Conservation (phyloP, 2,329 filamentous ascomycete species). For the Penicillium sclerotiorum region DNA sequence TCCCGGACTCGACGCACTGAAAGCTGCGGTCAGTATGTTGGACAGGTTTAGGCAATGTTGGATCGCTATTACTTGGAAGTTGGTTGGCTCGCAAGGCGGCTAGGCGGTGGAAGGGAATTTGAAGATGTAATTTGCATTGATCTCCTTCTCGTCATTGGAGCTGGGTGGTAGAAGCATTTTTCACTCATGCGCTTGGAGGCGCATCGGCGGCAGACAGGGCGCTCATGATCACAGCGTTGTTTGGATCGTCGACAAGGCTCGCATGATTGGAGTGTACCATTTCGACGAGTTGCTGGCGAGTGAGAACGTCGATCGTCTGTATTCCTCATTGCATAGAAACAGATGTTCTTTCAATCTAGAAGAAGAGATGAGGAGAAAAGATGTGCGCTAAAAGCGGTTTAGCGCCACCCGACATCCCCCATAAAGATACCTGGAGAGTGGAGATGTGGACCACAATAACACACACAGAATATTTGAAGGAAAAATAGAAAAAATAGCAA, state of each 20-base stretch:
- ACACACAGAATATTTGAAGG: too few relatives aligned
- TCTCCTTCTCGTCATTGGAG: conserved; percentile 40
- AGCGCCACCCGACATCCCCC: too few relatives aligned
- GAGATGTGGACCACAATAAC: too few relatives aligned
- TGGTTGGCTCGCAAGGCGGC: conserved; percentile 21
- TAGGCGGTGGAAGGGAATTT: conserved; percentile 10
- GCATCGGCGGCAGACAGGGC: conserved; percentile 38
- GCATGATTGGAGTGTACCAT: conserved; percentile 41
- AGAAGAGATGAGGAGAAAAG: too few relatives aligned
- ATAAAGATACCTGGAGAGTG: too few relatives aligned
- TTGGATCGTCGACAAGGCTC: conserved; percentile 44
- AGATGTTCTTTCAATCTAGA: too few relatives aligned
- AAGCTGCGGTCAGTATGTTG: conserved; percentile 4
- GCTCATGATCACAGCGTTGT: conserved; percentile 39
- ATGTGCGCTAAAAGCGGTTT: too few relatives aligned
- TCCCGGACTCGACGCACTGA: conserved; percentile 29
- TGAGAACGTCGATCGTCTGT: conserved; percentile 21
- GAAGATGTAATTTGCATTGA: conserved; percentile 14
- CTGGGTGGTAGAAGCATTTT: conserved; percentile 42
- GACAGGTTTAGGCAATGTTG: not conserved
- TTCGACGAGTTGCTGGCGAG: conserved; percentile 36
- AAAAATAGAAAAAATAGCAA: too few relatives aligned
- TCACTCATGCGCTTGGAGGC: conserved; percentile 31
- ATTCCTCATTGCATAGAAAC: conserved; percentile 16
- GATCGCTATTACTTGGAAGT: conserved; percentile 25